Evolutionary conservation across 2,329 filamentous ascomycete genomes (phyloP), one percentile per base, ranked within the genome.

Genomic region (Rachicladosporium sp.): DNA sequence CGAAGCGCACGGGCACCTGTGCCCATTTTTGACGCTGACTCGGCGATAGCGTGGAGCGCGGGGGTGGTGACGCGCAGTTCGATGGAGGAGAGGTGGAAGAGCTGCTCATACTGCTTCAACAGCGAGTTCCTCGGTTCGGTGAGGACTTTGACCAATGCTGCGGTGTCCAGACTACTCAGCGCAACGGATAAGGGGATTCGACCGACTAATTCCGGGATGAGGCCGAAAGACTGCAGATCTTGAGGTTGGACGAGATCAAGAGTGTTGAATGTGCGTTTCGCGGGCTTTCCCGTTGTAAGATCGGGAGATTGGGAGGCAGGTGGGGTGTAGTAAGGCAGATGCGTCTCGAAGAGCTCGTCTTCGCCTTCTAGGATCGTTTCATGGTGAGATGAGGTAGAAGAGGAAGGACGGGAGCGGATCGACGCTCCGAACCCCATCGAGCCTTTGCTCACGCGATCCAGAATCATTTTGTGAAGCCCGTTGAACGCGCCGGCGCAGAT

Each of bases 401-500:
- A 46, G 19, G 46, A 49, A 12, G 50, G 53, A 11, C 46, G 38
- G 15, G 71, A 63, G 19, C 82, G 78, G 11, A 96, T 74, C 13
- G 82, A 78, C 3, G 88, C 87, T 4, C 88, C 88, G 52, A 98
- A 98, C 1, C 91, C 91, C 50, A 98, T 89, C 3, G 84, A 82
- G 8, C 78, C 77, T 54, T 82, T 86, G 9, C 86, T 81, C 33
- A 96, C 80, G n/a, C 91, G 79, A 43, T 87, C 82, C 43, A 93
- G 69, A 36, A 98, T 76, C 29, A 82, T 74, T 58, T 93, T 94
- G 54, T 95, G 85, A 1, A 96, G 69, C 2, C 88, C 89, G 29
- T 93, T 83, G 57, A 98, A 98, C 11, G 91, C 91, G 11, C 91
- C 91, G 9, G 88, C 93, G 59, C 91, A 94, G 32, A 98, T 87